A percentile compares a stretch with the other conserved stretches of the same genome.
These are phyloP conservation scores for Termitomyces sp. DNA, from an alignment of 768 basidiomycete genomes.

Conservation along the genomic window DNA sequence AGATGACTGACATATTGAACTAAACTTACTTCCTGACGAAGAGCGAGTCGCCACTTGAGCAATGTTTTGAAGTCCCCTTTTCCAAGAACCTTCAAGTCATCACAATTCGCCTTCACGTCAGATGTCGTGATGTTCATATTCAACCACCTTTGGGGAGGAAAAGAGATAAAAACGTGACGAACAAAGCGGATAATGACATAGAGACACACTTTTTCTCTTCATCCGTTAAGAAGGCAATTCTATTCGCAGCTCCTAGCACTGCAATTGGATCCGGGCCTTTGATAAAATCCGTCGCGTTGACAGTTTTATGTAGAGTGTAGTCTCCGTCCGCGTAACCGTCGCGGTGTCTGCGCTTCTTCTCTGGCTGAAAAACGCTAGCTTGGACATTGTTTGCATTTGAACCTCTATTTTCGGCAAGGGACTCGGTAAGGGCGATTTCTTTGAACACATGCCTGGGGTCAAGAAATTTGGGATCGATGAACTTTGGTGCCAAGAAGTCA, in stretches of 20 bases:
- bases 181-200: neutral
- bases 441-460: conserved; percentile 98
- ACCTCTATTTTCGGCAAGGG: conserved; percentile 40
- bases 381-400: conserved; percentile 62
- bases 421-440: conserved; percentile 55
- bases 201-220: conserved; percentile 74
- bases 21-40: conserved; percentile 79
- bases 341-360: conserved; percentile 89
- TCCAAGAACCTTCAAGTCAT: conserved; percentile 93
- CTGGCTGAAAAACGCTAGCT: conserved; percentile 94
- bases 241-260: conserved; percentile 72
- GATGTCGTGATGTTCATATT: conserved; percentile 62
- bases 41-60: conserved; percentile 82
- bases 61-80: conserved; percentile 96
- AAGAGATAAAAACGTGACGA: conserved; percentile 1
- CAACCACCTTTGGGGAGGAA: conserved; percentile 56
- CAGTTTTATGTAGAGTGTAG: conserved; percentile 79
- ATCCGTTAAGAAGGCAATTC: conserved; percentile 69
- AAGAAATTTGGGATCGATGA: conserved; percentile 96
- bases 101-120: conserved; percentile 78
- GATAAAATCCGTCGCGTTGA: conserved; percentile 69
- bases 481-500: conserved; percentile 89
- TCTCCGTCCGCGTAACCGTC: conserved; percentile 96
- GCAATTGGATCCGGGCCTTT: conserved; percentile 65
- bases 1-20: neutral